Conservation (phyloP, 257 asterid species). For the Verbascum thapsus region DNA sequence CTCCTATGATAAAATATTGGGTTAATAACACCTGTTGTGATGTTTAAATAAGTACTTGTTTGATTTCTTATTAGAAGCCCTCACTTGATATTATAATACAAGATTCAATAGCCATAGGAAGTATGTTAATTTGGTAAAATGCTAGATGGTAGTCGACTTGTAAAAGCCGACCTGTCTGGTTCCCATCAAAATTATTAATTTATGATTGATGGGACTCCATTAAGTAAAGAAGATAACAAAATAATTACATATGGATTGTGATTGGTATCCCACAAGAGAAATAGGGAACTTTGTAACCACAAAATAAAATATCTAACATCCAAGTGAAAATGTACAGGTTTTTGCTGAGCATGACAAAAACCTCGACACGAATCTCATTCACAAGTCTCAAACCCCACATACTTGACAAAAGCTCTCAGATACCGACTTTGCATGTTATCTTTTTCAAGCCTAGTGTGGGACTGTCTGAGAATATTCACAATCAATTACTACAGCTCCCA, state of each 20-base stretch:
- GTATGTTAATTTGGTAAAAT: too few relatives aligned
- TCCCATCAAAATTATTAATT: not conserved
- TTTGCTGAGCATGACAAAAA: not conserved
- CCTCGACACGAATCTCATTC: not conserved
- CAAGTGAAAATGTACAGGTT: not conserved
- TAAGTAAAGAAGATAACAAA: too few relatives aligned
- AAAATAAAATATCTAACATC: not conserved
- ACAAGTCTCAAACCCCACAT: not conserved
- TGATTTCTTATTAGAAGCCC: too few relatives aligned
- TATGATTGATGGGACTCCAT: not conserved
- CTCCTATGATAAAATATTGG: too few relatives aligned
- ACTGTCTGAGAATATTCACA: constrained; percentile 7
- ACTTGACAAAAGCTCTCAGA: not conserved
- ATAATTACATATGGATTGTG: not conserved
- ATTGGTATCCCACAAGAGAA: not conserved
- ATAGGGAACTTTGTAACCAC: not conserved
- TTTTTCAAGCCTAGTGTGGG: not conserved
- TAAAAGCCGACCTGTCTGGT: too few relatives aligned
- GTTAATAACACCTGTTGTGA: too few relatives aligned
- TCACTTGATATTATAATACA: too few relatives aligned
- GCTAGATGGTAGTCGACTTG: too few relatives aligned
- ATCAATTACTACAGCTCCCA: not conserved
- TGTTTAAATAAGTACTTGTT: too few relatives aligned
- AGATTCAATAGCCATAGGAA: too few relatives aligned
- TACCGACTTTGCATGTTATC: not conserved